Conservation (phyloP, 257 asterid genomes). For the Solanum microdontum region DNA sequence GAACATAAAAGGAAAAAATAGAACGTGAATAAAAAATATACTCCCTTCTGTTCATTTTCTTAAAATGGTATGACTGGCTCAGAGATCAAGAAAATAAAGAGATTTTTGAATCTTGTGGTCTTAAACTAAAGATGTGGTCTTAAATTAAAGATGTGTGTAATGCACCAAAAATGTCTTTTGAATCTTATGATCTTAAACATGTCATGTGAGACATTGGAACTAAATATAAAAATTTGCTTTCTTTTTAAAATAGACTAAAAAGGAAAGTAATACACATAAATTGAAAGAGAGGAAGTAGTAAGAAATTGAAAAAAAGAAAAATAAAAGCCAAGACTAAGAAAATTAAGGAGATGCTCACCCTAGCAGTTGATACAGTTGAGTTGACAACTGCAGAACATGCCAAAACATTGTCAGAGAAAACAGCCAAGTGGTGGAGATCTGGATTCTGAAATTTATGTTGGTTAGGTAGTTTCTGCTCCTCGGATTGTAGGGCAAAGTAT, state of each 20-base stretch:
- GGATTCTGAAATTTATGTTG: constrained; percentile 34
- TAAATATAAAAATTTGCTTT: not conserved
- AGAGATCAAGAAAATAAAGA: not conserved
- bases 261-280: not conserved
- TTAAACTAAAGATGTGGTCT: not conserved
- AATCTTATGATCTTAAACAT: not conserved
- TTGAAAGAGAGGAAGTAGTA: not conserved
- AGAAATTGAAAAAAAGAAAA: not conserved
- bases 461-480: constrained; percentile 20
- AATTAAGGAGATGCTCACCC: constrained; percentile 13
- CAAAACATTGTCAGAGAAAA: constrained; percentile 48
- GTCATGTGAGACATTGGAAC: not conserved
- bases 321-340: not conserved
- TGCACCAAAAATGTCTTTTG: not conserved
- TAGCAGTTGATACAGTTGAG: constrained; percentile 40
- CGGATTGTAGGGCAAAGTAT: constrained; percentile 32
- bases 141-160: not conserved
- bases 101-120: not conserved
- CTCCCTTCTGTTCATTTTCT: not conserved
- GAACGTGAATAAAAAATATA: not conserved
- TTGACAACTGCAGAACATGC: constrained; percentile 52
- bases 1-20: not conserved
- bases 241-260: not conserved
- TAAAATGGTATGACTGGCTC: not conserved
- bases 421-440: constrained; percentile 39